Evolutionary conservation across 805 yeast genomes (phyloP).

Genomic region (Hanseniaspora valbyensis): DNA sequence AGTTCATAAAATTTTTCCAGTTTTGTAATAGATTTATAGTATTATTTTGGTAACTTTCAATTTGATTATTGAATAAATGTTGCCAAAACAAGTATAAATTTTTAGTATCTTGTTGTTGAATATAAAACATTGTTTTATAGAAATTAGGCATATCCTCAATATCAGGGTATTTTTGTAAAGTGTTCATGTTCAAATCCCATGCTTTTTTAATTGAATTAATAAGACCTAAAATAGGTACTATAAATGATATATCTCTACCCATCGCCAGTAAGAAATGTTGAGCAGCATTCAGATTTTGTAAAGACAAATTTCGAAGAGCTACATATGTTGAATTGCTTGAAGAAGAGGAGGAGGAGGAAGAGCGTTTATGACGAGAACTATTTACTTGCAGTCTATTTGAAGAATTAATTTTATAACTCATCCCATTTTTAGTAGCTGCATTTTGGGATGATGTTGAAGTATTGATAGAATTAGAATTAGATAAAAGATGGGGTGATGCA

Average conservation of each 20-base stretch:
- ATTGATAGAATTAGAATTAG: not conserved
- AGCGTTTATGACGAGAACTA: not conserved
- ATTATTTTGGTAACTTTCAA: slow-evolving; percentile 13
- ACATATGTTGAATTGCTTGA: slow-evolving; percentile 19
- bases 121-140: slow-evolving; percentile 13
- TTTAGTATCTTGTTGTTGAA: slow-evolving; percentile 15
- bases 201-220: slow-evolving; percentile 32
- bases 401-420: not conserved
- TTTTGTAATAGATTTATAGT: slow-evolving; percentile 5
- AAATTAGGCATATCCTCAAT: slow-evolving; percentile 12
- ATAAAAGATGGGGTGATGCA: slow-evolving; percentile 9
- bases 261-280: slow-evolving; percentile 66
- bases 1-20: slow-evolving; percentile 3
- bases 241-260: slow-evolving; percentile 66
- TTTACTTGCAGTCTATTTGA: not conserved
- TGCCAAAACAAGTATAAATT: slow-evolving; percentile 11
- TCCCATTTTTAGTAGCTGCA: not conserved
- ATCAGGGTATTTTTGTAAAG: slow-evolving; percentile 9
- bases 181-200: slow-evolving; percentile 19
- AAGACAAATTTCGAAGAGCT: slow-evolving; percentile 48
- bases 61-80: slow-evolving; percentile 12
- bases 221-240: slow-evolving; percentile 53
- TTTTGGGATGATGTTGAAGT: not conserved
- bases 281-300: slow-evolving; percentile 59
- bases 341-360: not conserved